phyloP scores from a whole-genome alignment of 108 stramenopile genomes.

The Schizochytrium sp. region DNA sequence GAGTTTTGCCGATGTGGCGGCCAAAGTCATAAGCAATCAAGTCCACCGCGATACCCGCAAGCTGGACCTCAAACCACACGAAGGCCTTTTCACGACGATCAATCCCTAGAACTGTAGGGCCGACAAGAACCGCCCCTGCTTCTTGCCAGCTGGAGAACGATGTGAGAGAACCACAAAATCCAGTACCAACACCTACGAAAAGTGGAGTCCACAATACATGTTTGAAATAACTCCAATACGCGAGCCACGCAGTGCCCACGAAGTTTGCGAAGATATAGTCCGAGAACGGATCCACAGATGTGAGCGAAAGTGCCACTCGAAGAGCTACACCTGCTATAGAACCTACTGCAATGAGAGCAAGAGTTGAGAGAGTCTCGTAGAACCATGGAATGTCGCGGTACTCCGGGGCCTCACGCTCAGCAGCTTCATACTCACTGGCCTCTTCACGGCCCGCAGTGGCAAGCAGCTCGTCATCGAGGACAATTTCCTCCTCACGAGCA shows the following conservation, averaged over 20 bases:
- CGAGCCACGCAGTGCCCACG: constrained; percentile 33
- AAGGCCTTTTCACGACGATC: constrained; percentile 9
- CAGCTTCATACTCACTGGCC: not conserved
- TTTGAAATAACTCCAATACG: constrained; percentile 17
- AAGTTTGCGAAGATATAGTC: constrained; percentile 28
- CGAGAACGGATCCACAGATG: not conserved
- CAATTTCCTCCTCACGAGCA: not conserved
- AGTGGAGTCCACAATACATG: constrained; percentile 28
- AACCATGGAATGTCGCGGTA: not conserved
- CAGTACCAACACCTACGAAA: constrained; percentile 48
- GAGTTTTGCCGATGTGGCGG: not conserved
- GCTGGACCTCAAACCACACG: constrained; percentile 36
- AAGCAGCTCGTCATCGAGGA: constrained; percentile 17
- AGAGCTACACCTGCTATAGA: constrained; percentile 3
- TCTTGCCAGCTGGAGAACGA: constrained; percentile 31
- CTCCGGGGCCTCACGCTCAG: not conserved
- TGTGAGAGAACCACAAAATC: constrained; percentile 51
- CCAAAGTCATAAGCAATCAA: constrained; percentile 41
- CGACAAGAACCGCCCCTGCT: not conserved
- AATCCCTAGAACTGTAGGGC: not conserved
- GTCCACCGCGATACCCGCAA: not conserved
- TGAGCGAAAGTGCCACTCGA: not conserved
- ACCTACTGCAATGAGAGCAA: constrained; percentile 7
- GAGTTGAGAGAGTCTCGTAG: not conserved
- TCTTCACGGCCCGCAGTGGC: constrained; percentile 17